Base-by-base conservation (phyloP, 331 rosid genomes). In the Rosa hybrid region DNA sequence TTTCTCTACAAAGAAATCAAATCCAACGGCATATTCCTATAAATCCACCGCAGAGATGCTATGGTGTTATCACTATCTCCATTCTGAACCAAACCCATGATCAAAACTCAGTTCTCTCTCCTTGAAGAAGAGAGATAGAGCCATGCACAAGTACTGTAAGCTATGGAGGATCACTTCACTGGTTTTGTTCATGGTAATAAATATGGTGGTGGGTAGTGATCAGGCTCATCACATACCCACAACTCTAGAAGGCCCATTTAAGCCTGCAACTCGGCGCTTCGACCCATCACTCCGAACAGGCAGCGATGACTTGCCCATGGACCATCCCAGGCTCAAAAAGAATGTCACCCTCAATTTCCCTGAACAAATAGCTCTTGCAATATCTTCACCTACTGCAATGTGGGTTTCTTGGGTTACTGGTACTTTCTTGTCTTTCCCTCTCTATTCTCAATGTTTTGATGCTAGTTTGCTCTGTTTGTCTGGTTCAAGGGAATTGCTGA, bases 381-480 rank as follows among this genome's bases (percentile, higher is more conserved):
- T 94, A 77, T 91, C 97, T 59, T 86, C 97, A n/a, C 88, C 97
- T 50, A 80, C 91, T 83, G 85, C 97, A 25, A 89, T 92, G 90
- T 92, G 97, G 97, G 81, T 91, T 80, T 91, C 97, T 81, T 94
- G 97, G 97, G 89, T 92, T 27, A 92, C 97, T 38, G 95, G 98
- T 92, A 92, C 44, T 64, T 7, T 12, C 46, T 81, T 73, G 17
- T 72, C 77, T 77, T 51, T 70, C 48, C 51, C 46, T 74, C 75
- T 39, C 10, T 54, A 1, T 62, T 74, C n/a, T 48, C 42, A 42
- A 8, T 50, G 39, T 27, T n/a, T 16, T 73, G 23, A 8, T 42
- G 57, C 34, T 84, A 80, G 63, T 44, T 74, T 53, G 9, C 6
- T 59, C 6, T 65, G 9, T 34, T 34, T 34, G 63, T 54, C 39